Evolutionary conservation across 2,329 filamentous ascomycete species (phyloP), one percentile per base, ranked within the genome.

Genomic region (Alternaria sp.): DNA sequence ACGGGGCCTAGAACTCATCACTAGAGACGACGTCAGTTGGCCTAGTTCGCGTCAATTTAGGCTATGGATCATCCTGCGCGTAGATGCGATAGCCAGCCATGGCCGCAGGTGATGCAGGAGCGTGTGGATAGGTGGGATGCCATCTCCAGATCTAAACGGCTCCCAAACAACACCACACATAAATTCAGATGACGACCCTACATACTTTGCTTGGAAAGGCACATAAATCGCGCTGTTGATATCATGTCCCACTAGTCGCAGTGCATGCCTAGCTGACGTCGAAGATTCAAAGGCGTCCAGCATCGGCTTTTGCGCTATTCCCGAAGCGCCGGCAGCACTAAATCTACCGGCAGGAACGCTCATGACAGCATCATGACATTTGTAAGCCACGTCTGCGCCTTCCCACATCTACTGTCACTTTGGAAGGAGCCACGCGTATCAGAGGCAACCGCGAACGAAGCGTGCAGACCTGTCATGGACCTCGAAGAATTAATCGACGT

Each of bases 1-100:
- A 40, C 8, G 64, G 68, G 61, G 67, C 21, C 52, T 11, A n/a
- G 7, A 21, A n/a, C 28, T 19, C 36, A 40, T 4, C 36, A 40
- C 36, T 40, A 40, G 36, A 40, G 15, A 45, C 32, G 9, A 59
- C 49, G 47, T 59, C 57, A 59, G 25, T 28, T n/a, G 28, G 19
- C 23, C 25, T 19, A 55, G 28, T 55, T 13, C 40, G 19, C 12
- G 17, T 55, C 40, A 6, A 44, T 57, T 26, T 49, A 36, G 44
- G 30, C 54, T 19, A 23, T 28, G 12, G 23, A 45, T 52, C 28
- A 52, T n/a, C 50, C 13, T 30, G n/a, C 13, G 32, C 13, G 23
- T 4, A 40, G 36, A 40, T 40, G 36, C 32, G 30, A 19, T 52
- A 28, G 19, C 49, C 4, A 52, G 28, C 17, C 6, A 46, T 23